Evolutionary conservation across 2,329 filamentous ascomycete species (phyloP).

Genomic region (Diaporthe caulivora): DNA sequence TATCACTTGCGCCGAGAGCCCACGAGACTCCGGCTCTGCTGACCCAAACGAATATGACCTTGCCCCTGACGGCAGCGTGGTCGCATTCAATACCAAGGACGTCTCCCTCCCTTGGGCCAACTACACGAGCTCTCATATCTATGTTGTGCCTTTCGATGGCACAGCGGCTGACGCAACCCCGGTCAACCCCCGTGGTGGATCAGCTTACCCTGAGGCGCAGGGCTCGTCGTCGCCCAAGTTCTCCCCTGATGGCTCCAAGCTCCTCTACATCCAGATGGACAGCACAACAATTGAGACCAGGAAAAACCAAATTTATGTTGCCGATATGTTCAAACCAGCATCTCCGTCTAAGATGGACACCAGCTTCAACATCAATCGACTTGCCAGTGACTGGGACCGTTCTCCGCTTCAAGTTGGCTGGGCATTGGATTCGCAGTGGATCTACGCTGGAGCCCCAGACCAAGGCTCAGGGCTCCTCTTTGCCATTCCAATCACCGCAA

Average conservation of each 20-base stretch:
- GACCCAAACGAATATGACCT: conserved; percentile 1
- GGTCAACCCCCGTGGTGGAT: background rate
- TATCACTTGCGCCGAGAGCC: conserved; percentile 1
- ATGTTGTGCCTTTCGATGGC: background rate
- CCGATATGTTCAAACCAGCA: background rate
- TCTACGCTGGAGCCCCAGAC: background rate
- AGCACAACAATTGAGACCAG: background rate
- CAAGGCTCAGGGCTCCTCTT: background rate
- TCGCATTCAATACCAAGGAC: background rate
- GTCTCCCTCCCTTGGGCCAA: background rate
- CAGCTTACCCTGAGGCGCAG: background rate
- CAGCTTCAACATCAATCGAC: background rate
- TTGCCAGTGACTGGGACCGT: conserved; percentile 8
- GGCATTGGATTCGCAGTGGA: conserved; percentile 7
- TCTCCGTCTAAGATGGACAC: too few relatives aligned
- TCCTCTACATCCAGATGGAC: background rate
- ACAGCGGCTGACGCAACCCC: background rate
- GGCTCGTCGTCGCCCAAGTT: conserved; percentile 7
- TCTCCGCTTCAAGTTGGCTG: conserved; percentile 22
- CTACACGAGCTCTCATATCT: conserved; percentile 1
- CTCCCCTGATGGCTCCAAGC: conserved; percentile 19
- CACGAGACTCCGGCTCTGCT: background rate
- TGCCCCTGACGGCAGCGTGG: conserved; percentile 1
- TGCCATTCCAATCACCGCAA: background rate
- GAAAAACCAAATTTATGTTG: background rate